These are phyloP conservation scores for Blakeslea trispora DNA, from an alignment of 371 early-diverging fungal species.

Conservation along the genomic window DNA sequence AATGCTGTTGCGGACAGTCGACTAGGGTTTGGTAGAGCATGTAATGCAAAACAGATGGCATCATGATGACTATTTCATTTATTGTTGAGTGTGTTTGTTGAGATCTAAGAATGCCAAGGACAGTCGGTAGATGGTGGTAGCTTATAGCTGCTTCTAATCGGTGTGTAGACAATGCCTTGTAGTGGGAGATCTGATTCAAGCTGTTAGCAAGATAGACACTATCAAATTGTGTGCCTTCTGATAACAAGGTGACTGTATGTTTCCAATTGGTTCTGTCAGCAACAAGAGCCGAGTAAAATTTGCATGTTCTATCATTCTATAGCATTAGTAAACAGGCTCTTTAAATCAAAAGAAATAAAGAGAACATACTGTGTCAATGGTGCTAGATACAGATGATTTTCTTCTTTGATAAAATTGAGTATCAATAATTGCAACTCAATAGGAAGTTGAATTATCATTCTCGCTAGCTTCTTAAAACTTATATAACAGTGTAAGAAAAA, in stretches of 20 bases:
- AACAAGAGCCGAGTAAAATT: constrained; percentile 8
- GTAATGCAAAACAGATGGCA: constrained; percentile 6
- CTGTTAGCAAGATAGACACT: no score
- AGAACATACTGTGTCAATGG: constrained; percentile 37
- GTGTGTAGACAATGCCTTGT: neutral
- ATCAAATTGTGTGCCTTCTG: constrained; percentile 1
- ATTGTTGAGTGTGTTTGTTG: constrained; percentile 8
- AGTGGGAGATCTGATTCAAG: neutral
- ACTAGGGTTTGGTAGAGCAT: constrained; percentile 6
- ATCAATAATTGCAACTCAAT: constrained; percentile 32
- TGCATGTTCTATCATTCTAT: constrained; percentile 10
- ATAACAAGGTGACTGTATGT: constrained; percentile 15
- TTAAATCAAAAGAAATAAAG: no score
- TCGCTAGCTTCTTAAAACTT: neutral
- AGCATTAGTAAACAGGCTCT: no score
- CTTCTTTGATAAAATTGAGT: constrained; percentile 23
- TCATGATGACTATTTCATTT: constrained; percentile 1
- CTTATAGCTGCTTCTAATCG: neutral
- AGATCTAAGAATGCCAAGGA: constrained; percentile 7
- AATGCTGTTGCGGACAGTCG: constrained; percentile 7
- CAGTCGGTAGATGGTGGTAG: neutral
- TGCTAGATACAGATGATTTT: constrained; percentile 27
- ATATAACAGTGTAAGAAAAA: constrained; percentile 5
- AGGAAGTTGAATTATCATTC: constrained; percentile 23
- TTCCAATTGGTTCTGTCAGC: constrained; percentile 19